These are phyloP conservation scores for Phytopythium chamaehyphon DNA, from an alignment of 352 stramenopile species.

Conservation along the genomic window DNA sequence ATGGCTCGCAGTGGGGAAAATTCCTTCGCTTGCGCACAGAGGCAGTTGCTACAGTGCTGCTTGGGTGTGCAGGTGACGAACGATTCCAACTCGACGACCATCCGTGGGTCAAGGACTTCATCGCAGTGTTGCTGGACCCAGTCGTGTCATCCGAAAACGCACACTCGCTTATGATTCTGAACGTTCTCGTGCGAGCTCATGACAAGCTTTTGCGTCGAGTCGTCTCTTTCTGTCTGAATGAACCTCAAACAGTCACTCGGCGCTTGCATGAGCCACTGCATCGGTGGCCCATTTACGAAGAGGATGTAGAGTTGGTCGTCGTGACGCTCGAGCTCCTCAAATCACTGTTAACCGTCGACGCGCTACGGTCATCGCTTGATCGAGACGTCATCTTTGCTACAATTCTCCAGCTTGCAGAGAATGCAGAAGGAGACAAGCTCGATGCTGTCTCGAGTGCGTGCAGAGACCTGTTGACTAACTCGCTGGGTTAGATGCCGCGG, in stretches of 20 bases:
- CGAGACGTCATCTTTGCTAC: constrained; percentile 42
- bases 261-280: constrained; percentile 41
- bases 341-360: constrained; percentile 24
- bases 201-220: constrained; percentile 32
- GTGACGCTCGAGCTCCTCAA: constrained; percentile 45
- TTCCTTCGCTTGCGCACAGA: constrained; percentile 41
- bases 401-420: constrained; percentile 40
- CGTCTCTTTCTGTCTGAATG: constrained; percentile 29
- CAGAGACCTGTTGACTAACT: constrained; percentile 20
- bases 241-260: constrained; percentile 31
- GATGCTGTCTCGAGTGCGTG: constrained; percentile 37
- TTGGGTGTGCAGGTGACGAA: constrained; percentile 30
- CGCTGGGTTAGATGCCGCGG: neutral
- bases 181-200: constrained; percentile 24
- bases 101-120: constrained; percentile 40
- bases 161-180: constrained; percentile 45
- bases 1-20: constrained; percentile 47
- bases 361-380: constrained; percentile 32
- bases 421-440: constrained; percentile 36
- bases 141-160: constrained; percentile 44
- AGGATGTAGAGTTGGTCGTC: constrained; percentile 55
- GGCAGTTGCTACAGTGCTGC: constrained; percentile 40
- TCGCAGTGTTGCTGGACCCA: constrained; percentile 35
- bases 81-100: constrained; percentile 38
- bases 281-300: constrained; percentile 60